Conservation (phyloP, 1,284 basidiomycete genomes). For the Trichosporon sp. region DNA sequence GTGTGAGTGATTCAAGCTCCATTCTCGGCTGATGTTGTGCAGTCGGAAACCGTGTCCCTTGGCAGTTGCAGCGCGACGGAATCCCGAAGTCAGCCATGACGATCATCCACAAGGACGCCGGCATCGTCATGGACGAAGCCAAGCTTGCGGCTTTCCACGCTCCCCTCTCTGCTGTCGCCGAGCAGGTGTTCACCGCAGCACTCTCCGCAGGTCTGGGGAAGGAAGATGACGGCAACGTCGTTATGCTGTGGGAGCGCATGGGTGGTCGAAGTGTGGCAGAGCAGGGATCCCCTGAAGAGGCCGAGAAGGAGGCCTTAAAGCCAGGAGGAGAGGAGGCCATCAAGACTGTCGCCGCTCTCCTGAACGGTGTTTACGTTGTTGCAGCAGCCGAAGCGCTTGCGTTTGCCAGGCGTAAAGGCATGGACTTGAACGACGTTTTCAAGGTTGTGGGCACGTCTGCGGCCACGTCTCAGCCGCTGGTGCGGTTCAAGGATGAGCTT, state of each 20-base stretch:
- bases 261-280: slow-evolving; percentile 29
- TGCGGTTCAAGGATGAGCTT: neutral
- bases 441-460: slow-evolving; percentile 38
- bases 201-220: slow-evolving; percentile 31
- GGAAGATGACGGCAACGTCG: slow-evolving; percentile 36
- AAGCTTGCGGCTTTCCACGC: slow-evolving; percentile 30
- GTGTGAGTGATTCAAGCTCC: slow-evolving; percentile 31
- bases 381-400: neutral
- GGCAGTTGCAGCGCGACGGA: slow-evolving; percentile 35
- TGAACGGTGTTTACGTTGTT: neutral
- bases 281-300: slow-evolving; percentile 18
- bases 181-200: slow-evolving; percentile 34
- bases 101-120: slow-evolving; percentile 42
- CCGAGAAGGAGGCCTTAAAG: neutral
- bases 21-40: slow-evolving; percentile 4
- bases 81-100: slow-evolving; percentile 40
- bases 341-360: neutral
- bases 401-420: slow-evolving; percentile 37
- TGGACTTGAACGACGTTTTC: slow-evolving; percentile 40
- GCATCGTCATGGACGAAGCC: slow-evolving; percentile 44
- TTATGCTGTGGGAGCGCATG: slow-evolving; percentile 40
- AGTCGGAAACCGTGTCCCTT: slow-evolving; percentile 41
- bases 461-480: slow-evolving; percentile 11
- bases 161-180: slow-evolving; percentile 35
- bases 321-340: neutral